phyloP scores from a whole-genome alignment of 805 yeast species.

The Huiozyma sinensis region DNA sequence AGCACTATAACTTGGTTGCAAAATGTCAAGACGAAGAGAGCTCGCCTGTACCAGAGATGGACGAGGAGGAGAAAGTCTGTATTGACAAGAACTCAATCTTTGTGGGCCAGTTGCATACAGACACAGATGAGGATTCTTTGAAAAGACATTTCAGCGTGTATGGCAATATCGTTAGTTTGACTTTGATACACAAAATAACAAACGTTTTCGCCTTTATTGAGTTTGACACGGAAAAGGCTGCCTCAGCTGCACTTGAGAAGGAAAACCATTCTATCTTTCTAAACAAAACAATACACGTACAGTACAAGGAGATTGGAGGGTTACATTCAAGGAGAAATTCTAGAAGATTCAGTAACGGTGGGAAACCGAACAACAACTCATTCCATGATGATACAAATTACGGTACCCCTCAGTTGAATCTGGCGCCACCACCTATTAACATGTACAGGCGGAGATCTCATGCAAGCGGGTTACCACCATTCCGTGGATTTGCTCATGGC shows the following conservation, averaged over 20 bases:
- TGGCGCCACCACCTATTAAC: conserved; percentile 80
- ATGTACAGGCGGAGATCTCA: conserved; percentile 36
- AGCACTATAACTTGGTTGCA: conserved; percentile 21
- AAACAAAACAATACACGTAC: conserved; percentile 74
- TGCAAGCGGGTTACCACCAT: conserved; percentile 6
- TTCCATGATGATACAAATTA: neutral
- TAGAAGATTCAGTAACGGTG: conserved; percentile 13
- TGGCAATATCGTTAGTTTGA: conserved; percentile 51
- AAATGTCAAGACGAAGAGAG: conserved; percentile 4
- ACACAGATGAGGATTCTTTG: conserved; percentile 46
- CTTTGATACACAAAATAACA: conserved; percentile 42
- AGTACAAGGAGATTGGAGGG: conserved; percentile 51
- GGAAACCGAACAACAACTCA: neutral
- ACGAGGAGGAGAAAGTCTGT: conserved; percentile 16
- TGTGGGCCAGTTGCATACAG: conserved; percentile 58
- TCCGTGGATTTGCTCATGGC: conserved; percentile 6
- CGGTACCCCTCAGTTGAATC: conserved; percentile 32
- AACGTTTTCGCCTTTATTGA: conserved; percentile 64
- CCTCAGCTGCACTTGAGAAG: conserved; percentile 78
- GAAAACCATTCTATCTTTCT: conserved; percentile 73
- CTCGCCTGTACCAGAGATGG: conserved; percentile 3
- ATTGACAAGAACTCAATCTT: conserved; percentile 68
- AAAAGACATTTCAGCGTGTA: conserved; percentile 51
- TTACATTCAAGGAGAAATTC: conserved; percentile 14
- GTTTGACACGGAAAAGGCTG: conserved; percentile 54